phyloP scores from a whole-genome alignment of 805 yeast genomes.

The Schwanniomyces occidentalis region DNA sequence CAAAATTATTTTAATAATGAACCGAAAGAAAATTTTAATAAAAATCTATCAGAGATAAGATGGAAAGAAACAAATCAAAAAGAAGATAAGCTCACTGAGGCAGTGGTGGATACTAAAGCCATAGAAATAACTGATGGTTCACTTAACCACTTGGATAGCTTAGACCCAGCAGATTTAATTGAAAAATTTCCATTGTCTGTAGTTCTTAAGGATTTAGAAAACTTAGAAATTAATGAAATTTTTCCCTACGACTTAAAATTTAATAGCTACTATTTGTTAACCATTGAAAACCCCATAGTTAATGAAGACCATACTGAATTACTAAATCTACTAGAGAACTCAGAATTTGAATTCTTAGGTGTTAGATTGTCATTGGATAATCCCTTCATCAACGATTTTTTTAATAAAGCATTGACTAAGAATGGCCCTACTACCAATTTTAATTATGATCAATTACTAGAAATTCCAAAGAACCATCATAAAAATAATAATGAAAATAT shows the following conservation, averaged over 20 bases:
- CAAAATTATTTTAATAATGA: slow-evolving; percentile 5
- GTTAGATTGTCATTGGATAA: slow-evolving; percentile 21
- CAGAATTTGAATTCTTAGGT: slow-evolving; percentile 28
- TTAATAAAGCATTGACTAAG: slow-evolving; percentile 3
- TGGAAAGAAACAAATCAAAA: slow-evolving; percentile 8
- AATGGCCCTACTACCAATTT: no score
- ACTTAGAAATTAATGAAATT: slow-evolving; percentile 8
- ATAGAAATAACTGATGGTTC: slow-evolving; percentile 6
- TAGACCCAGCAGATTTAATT: not conserved
- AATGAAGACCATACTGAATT: slow-evolving; percentile 23
- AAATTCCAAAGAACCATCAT: slow-evolving; percentile 7
- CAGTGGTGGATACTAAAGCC: slow-evolving; percentile 5
- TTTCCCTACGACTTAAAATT: slow-evolving; percentile 34
- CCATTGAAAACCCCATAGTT: slow-evolving; percentile 30
- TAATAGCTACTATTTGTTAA: slow-evolving; percentile 24
- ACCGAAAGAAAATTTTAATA: slow-evolving; percentile 2
- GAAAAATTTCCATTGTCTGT: slow-evolving; percentile 3
- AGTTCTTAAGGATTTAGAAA: slow-evolving; percentile 5
- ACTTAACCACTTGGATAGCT: slow-evolving; percentile 1
- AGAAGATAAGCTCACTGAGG: slow-evolving; percentile 14
- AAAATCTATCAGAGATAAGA: slow-evolving; percentile 2
- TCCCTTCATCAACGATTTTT: slow-evolving; percentile 14
- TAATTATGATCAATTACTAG: slow-evolving; percentile 19
- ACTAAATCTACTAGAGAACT: slow-evolving; percentile 19
- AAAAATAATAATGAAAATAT: slow-evolving; percentile 6